Evolutionary conservation across 2,329 filamentous ascomycete species (phyloP).

Genomic region (Colletotrichum destructivum): DNA sequence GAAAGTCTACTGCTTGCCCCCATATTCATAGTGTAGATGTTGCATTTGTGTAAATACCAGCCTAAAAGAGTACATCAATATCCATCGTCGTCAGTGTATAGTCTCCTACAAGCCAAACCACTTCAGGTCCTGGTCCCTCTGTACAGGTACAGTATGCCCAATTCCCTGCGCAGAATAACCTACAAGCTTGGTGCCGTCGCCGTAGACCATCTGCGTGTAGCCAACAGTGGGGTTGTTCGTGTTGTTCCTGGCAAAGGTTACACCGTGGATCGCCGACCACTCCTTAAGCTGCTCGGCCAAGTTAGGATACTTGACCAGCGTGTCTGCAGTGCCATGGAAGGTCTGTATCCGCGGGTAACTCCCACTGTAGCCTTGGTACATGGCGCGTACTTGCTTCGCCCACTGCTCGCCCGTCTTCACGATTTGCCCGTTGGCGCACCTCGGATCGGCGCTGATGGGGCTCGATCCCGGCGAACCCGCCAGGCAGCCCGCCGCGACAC

Average conservation of each 20-base stretch:
- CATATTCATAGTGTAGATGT: slow-evolving; percentile 13
- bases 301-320: slow-evolving; percentile 53
- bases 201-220: slow-evolving; percentile 53
- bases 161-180: slow-evolving; percentile 50
- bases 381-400: slow-evolving; percentile 57
- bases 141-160: slow-evolving; percentile 50
- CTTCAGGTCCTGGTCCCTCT: slow-evolving; percentile 42
- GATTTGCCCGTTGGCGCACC: slow-evolving; percentile 59
- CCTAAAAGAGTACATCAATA: slow-evolving; percentile 2
- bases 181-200: slow-evolving; percentile 51
- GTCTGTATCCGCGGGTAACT: slow-evolving; percentile 50
- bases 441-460: slow-evolving; percentile 47
- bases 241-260: slow-evolving; percentile 46
- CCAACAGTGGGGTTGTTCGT: slow-evolving; percentile 47
- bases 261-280: slow-evolving; percentile 43
- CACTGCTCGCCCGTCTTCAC: slow-evolving; percentile 58
- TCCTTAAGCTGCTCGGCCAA: slow-evolving; percentile 44
- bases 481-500: slow-evolving; percentile 52
- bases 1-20: background rate
- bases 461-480: slow-evolving; percentile 43
- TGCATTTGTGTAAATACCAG: slow-evolving; percentile 2
- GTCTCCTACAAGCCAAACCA: slow-evolving; percentile 43
- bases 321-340: slow-evolving; percentile 53
- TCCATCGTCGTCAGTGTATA: background rate
- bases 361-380: slow-evolving; percentile 52